Evolutionary conservation across 2,329 filamentous ascomycete species (phyloP), one percentile per base, ranked within the genome.

Genomic region (Aspergillus sp.): DNA sequence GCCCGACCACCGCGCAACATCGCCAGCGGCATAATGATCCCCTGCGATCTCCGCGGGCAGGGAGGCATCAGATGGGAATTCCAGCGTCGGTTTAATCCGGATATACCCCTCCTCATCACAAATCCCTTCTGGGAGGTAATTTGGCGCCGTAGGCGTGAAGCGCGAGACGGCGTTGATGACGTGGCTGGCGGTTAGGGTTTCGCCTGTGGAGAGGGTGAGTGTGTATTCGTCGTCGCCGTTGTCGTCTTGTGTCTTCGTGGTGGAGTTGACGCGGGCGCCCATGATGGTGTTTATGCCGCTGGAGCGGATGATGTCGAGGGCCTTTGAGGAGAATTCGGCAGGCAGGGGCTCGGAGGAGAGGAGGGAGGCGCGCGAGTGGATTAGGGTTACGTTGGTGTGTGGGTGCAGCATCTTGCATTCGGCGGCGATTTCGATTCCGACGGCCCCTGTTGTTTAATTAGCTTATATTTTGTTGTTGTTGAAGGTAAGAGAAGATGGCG

Each of bases 381-480:
- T 83, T 1, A 95, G 81, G 1, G 85, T 89, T n/a, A 93, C 86
- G 41, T 82, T 82, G 53, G 85, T 76, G 11, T 82, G 66, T 0
- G 90, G 89, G 59, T 87, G 81, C 22, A 86, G 77, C 45, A 83
- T 71, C 73, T 92, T 93, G 53, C 93, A 78, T 75, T 95, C 90
- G 1, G 88, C 85, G 0, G 90, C 89, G 81, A 93, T 91, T 71
- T 93, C 90, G 54, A 93, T 86, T 8, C 90, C 90, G 1, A 93
- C 90, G 6, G 90, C 90, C 49, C 89, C 82, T 84, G 1, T 22
- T 2, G 13, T 56, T 44, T 1, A 4, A 32, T 43, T 18, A 49
- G 20, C 12, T n/a, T n/a, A n/a, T n/a, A n/a, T n/a, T n/a, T n/a
- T n/a, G n/a, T n/a, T n/a, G n/a, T n/a, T n/a, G n/a, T n/a, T n/a